Base-by-base conservation (phyloP, 495 filamentous ascomycete species). In the Xanthoparmelia taractica region DNA sequence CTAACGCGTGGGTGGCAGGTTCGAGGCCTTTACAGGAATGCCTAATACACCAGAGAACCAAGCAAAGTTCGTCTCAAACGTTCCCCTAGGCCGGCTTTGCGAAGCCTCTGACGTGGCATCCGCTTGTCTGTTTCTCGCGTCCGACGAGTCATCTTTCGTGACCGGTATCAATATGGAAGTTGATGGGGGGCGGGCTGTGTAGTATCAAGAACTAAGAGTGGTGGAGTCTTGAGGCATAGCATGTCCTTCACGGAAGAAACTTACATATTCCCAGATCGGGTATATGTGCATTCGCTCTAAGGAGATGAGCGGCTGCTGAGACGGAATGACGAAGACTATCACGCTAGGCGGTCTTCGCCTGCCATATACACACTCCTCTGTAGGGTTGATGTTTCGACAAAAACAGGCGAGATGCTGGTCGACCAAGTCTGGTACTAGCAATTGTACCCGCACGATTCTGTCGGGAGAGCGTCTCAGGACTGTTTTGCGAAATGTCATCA, bases 1-100 rank as follows among this genome's bases (percentile, higher is more conserved):
- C 34, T 57, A 34, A 65, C 33, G 12, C 33, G 13, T 60, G 40
- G 3, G 0, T 40, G 23, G n/a, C 57, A 65, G 63, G 18, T 89
- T 87, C 58, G 82, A 81, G 60, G 77, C 79, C 58, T 89, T 89
- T 73, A 80, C 84, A 1, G 86, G 86, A 4, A 81, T 85, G 68
- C 76, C 80, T n/a, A 79, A 87, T 67, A 89, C 85, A 4, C 80
- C 81, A 13, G 87, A 89, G 73, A 89, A 88, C 66, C 73, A 83
- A 61, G 78, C 83, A 65, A 84, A 84, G 63, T 90, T 91, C 65
- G 78, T 87, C 43, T 79, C 80, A 34, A 82, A 84, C 57, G 82
- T 90, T 29, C 87, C 86, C 17, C 75, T 90, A 29, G 86, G 86
- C 12, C 76, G 86, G 34, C 76, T 85, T 33, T 83, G 81, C 18